phyloP scores from a whole-genome alignment of 164 flowering plant genomes.

The Nymphaea thermarum region DNA sequence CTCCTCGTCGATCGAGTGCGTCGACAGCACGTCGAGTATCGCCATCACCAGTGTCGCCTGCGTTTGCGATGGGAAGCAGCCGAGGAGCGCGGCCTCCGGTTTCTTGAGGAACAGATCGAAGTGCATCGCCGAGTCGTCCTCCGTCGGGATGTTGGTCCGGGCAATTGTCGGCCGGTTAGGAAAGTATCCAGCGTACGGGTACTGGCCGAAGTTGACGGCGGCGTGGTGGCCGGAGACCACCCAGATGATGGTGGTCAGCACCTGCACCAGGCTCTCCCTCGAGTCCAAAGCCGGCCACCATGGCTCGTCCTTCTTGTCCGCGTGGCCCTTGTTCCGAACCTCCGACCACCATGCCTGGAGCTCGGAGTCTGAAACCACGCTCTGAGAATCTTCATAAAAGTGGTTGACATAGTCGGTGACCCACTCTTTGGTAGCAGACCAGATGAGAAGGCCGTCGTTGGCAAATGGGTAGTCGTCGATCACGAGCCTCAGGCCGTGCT shows the following conservation, averaged over 20 bases:
- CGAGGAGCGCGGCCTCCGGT: constrained; percentile 18
- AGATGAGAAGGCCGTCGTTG: constrained; percentile 56
- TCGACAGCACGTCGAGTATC: constrained; percentile 22
- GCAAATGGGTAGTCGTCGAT: constrained; percentile 77
- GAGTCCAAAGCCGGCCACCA: constrained; percentile 75
- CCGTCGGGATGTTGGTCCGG: constrained; percentile 43
- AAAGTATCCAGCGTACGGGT: constrained; percentile 50
- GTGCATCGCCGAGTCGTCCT: constrained; percentile 20
- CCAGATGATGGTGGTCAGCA: constrained; percentile 58
- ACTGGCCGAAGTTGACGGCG: constrained; percentile 75
- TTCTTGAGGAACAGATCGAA: constrained; percentile 10
- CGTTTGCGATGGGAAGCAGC: constrained; percentile 19
- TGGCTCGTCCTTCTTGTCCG: constrained; percentile 61
- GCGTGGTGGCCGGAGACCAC: constrained; percentile 68
- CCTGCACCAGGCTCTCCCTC: constrained; percentile 28
- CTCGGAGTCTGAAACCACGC: constrained; percentile 38
- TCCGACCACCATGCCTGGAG: constrained; percentile 83
- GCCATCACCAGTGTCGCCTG: constrained; percentile 33
- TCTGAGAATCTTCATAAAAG: constrained; percentile 30
- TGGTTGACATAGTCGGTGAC: constrained; percentile 47
- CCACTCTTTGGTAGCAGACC: constrained; percentile 59
- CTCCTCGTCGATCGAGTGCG: constrained; percentile 33
- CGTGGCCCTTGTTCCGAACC: constrained; percentile 52
- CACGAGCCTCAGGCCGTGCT: constrained; percentile 52
- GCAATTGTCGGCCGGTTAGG: constrained; percentile 70